Evolutionary conservation across 495 filamentous ascomycete genomes (phyloP).

Genomic region (Neurospora sublineolata): DNA sequence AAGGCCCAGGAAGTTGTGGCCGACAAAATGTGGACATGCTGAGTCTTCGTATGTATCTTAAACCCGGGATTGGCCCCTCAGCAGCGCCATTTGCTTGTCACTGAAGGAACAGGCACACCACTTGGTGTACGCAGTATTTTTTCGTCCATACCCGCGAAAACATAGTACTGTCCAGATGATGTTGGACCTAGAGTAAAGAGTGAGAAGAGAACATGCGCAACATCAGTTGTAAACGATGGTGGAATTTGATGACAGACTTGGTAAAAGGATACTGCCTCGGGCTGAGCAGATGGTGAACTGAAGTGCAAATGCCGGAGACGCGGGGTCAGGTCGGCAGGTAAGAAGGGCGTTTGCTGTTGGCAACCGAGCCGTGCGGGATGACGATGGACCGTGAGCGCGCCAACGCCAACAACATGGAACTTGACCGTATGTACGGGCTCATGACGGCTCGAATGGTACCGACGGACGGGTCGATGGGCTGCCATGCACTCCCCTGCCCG

Average conservation of each 20-base stretch:
- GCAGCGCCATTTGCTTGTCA: not conserved
- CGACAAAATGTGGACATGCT: not conserved
- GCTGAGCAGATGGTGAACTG: not conserved
- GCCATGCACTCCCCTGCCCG: not conserved
- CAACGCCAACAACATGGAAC: not conserved
- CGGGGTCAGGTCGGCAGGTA: not conserved
- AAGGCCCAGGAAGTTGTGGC: not conserved
- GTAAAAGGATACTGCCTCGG: not conserved
- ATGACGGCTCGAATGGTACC: not conserved
- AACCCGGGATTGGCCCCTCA: not conserved
- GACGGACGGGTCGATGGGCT: not conserved
- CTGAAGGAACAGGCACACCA: not conserved
- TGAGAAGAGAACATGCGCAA: not conserved
- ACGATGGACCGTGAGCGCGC: not conserved
- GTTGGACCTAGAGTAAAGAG: not conserved
- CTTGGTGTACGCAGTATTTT: not conserved
- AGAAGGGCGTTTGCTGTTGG: not conserved
- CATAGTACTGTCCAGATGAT: not conserved
- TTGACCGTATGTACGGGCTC: not conserved
- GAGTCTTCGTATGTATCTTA: not conserved
- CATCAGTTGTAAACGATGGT: not conserved
- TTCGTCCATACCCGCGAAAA: not conserved
- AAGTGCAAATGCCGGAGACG: not conserved
- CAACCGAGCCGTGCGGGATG: not conserved
- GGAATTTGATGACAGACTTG: not conserved